Base-by-base conservation (phyloP, 2,329 filamentous ascomycete species). In the Didymella keratinophila region DNA sequence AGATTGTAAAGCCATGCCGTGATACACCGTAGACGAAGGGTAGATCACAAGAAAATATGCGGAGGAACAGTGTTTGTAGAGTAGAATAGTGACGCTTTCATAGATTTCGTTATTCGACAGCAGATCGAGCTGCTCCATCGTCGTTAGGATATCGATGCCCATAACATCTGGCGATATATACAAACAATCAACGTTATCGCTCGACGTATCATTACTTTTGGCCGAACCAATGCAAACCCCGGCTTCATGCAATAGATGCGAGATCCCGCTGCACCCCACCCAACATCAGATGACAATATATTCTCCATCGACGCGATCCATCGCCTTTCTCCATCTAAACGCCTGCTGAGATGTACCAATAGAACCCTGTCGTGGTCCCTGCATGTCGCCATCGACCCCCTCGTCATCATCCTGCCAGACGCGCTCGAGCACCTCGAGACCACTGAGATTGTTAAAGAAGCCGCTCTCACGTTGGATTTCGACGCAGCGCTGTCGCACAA, bases 381-480 rank as follows among this genome's bases (percentile, higher is more conserved):
- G 64, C 49, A 63, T 62, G 30, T 68, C 63, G 39, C 74, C 58
- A 14, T 70, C 70, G 27, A 62, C 55, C 66, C 66, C 68, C 48
- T 71, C 70, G 54, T 77, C 76, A 48, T 87, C 84, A 48, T 83
- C 84, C 12, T 82, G 82, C 93, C 94, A 97, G 16, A 96, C 84
- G 69, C 88, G 87, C 80, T 97, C 93, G 41, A 97, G 79, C 4
- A 97, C 87, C 69, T 95, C 91, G 25, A 97, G 83, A 8, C 91
- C 92, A 7, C 90, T 90, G 39, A 96, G 84, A 74, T 97, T 97
- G 78, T 97, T 97, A 82, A 93, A 91, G 78, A 97, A 97, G 1
- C 93, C 93, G 52, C 90, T 94, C 65, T 94, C 90, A 28, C 87
- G 86, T 82, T 94, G 93, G 65, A 97, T 94, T 71, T 94, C 92